phyloP scores from a whole-genome alignment of 225 moss, liverwort and hornwort genomes.

The Marchantia paleacea region DNA sequence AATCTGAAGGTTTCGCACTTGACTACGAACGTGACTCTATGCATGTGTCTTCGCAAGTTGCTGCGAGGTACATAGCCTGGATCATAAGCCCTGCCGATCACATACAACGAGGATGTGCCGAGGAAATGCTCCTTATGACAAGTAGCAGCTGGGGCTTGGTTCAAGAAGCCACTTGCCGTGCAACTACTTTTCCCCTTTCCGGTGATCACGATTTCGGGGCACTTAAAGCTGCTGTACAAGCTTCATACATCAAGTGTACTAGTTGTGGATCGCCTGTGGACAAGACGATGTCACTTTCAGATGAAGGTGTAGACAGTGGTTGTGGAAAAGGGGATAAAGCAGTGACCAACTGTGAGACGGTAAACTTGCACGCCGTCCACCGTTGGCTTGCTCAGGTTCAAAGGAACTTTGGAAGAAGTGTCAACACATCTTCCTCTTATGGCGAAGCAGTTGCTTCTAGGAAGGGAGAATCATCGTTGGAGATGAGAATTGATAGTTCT shows the following conservation, averaged over 20 bases:
- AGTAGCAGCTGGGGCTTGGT: constrained; percentile 22
- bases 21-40: background rate
- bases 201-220: background rate
- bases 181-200: background rate
- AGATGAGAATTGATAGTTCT: background rate
- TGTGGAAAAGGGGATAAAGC: background rate
- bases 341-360: background rate
- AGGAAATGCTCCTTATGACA: constrained; percentile 16
- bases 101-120: constrained; percentile 9
- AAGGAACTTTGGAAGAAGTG: background rate
- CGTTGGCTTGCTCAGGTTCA: constrained; percentile 23
- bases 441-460: background rate
- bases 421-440: background rate
- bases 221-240: constrained; percentile 14
- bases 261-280: constrained; percentile 19
- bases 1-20: background rate
- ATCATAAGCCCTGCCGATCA: constrained; percentile 23
- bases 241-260: constrained; percentile 6
- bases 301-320: background rate
- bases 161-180: background rate
- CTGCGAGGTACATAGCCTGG: constrained; percentile 33
- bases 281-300: background rate
- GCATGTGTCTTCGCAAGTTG: background rate
- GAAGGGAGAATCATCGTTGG: background rate
- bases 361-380: background rate